Conservation (phyloP, 495 filamentous ascomycete species). For the Hypoxylon cercidicola region DNA sequence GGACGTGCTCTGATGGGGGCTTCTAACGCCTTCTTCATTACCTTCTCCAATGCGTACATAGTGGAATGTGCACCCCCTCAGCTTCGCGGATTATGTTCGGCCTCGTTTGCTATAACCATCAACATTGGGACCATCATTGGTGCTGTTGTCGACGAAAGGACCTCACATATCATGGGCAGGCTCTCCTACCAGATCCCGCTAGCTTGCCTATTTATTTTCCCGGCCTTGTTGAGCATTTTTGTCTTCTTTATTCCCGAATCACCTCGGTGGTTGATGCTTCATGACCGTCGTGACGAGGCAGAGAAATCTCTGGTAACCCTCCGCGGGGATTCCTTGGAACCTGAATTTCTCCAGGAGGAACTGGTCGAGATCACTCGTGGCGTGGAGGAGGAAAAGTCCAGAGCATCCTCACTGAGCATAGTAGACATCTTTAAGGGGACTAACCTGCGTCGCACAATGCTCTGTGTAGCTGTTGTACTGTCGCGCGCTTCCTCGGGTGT, state of each 20-base stretch:
- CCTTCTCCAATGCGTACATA: constrained; percentile 59
- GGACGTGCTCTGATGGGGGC: constrained; percentile 57
- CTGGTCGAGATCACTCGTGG: constrained; percentile 43
- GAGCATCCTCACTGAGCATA: constrained; percentile 32
- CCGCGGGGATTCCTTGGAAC: constrained; percentile 31
- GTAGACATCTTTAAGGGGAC: constrained; percentile 45
- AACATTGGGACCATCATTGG: constrained; percentile 59
- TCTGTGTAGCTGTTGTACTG: constrained; percentile 37
- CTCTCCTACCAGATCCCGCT: constrained; percentile 61
- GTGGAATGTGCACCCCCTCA: constrained; percentile 52
- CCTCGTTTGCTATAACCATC: constrained; percentile 56
- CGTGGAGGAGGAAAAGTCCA: constrained; percentile 42
- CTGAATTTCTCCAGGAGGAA: constrained; percentile 47
- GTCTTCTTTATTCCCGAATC: constrained; percentile 62
- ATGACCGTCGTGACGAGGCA: constrained; percentile 35
- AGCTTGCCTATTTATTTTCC: constrained; percentile 58
- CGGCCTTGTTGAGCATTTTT: constrained; percentile 51
- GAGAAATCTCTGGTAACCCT: constrained; percentile 35
- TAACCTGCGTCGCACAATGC: constrained; percentile 45
- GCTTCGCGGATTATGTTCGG: constrained; percentile 54
- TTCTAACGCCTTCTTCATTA: constrained; percentile 59
- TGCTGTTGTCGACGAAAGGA: constrained; percentile 62
- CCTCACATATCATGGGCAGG: constrained; percentile 50
- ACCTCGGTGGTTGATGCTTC: constrained; percentile 53
- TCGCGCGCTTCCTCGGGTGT: constrained; percentile 46